These are phyloP conservation scores for Talaromyces nanjingensis DNA, from an alignment of 495 filamentous ascomycete genomes.

Conservation along the genomic window DNA sequence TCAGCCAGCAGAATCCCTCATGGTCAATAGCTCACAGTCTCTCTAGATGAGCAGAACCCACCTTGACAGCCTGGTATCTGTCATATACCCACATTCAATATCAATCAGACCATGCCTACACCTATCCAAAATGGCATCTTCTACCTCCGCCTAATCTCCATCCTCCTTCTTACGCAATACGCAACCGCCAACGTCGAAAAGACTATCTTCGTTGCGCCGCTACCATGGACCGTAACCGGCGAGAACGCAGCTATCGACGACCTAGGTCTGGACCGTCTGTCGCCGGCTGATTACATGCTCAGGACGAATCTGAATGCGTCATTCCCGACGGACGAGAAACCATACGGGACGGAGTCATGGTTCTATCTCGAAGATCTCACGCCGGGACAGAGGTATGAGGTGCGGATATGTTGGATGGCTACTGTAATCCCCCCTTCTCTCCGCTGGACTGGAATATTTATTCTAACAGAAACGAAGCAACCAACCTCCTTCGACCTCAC, in stretches of 20 bases:
- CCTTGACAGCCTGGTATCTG: neutral
- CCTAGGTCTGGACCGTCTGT: slow-evolving; percentile 58
- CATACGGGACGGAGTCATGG: slow-evolving; percentile 68
- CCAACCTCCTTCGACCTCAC: slow-evolving; percentile 73
- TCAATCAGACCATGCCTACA: neutral
- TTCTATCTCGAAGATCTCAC: slow-evolving; percentile 70
- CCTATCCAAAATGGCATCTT: neutral
- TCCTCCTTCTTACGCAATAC: slow-evolving; percentile 24
- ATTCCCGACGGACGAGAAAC: slow-evolving; percentile 51
- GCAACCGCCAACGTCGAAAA: slow-evolving; percentile 77
- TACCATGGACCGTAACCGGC: slow-evolving; percentile 41
- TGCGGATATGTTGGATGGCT: slow-evolving; percentile 89
- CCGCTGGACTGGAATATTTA: neutral
- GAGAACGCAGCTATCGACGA: slow-evolving; percentile 53
- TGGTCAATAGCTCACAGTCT: neutral
- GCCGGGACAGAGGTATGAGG: slow-evolving; percentile 75
- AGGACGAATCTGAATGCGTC: slow-evolving; percentile 55
- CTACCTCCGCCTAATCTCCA: slow-evolving; percentile 18
- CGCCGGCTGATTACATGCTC: slow-evolving; percentile 46
- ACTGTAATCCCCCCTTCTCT: slow-evolving; percentile 49
- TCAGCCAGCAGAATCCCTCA: neutral
- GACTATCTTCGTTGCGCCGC: slow-evolving; percentile 75
- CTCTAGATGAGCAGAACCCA: neutral
- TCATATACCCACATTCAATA: neutral
- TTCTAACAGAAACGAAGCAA: slow-evolving; percentile 50